A percentile compares a stretch with the other conserved stretches of the same genome.
These are phyloP conservation scores for Oryza glaberrima DNA, from an alignment of 176 grass and related monocot genomes.

Conservation along the genomic window DNA sequence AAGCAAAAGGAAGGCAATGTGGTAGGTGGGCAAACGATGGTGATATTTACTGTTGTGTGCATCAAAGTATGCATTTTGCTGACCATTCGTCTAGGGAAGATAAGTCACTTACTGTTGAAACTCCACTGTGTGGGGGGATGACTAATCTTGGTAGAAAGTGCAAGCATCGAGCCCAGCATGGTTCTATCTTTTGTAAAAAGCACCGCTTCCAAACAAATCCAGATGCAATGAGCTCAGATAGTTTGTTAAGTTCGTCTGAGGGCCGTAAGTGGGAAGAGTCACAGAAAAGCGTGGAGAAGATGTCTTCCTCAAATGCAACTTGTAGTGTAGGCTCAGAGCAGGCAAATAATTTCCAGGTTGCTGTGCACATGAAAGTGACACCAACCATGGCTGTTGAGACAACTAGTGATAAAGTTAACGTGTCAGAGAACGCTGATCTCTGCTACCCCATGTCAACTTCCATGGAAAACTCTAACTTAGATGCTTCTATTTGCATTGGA, in stretches of 20 bases:
- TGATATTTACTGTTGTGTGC: conserved; percentile 90
- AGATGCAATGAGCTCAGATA: conserved; percentile 49
- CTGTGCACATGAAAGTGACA: conserved; percentile 39
- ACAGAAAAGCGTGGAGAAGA: conserved; percentile 44
- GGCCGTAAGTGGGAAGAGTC: conserved; percentile 40
- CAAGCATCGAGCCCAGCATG: conserved; percentile 90
- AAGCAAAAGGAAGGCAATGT: conserved; percentile 89
- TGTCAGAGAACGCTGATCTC: conserved; percentile 52
- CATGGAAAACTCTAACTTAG: conserved; percentile 40
- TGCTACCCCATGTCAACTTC: conserved; percentile 45
- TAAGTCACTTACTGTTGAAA: conserved; percentile 53
- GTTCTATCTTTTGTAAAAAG: conserved; percentile 92
- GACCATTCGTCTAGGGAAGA: conserved; percentile 58
- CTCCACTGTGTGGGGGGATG: conserved; percentile 67
- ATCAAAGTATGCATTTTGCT: conserved; percentile 75
- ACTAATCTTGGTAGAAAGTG: conserved; percentile 95
- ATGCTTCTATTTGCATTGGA: conserved; percentile 66
- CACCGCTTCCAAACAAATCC: conserved; percentile 60
- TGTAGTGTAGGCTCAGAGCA: conserved; percentile 11
- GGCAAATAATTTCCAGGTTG: conserved; percentile 40
- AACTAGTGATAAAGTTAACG: conserved; percentile 56
- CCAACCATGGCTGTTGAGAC: conserved; percentile 38
- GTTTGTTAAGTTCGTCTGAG: conserved; percentile 48
- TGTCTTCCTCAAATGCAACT: conserved; percentile 42
- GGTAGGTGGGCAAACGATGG: conserved; percentile 99